Percentiles rank a stretch among this genome's conserved stretches.
Conservation (phyloP, 345 rosid genomes). For the Rhizophora apiculata region DNA sequence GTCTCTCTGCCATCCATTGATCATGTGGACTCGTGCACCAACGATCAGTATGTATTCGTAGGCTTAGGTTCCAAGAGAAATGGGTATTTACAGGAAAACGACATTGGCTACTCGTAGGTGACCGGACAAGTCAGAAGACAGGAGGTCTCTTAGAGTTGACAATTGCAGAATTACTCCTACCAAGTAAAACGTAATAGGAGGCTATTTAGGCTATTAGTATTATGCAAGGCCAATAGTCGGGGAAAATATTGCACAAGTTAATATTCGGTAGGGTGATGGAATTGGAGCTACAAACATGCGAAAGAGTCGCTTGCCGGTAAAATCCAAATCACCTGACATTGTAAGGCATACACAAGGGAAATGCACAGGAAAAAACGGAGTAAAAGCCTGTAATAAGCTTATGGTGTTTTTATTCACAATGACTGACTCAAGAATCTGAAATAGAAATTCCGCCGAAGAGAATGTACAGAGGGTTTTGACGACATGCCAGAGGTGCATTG, state of each 20-base stretch:
- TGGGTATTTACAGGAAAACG: background rate
- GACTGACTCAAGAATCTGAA: constrained; percentile 31
- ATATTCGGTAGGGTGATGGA: background rate
- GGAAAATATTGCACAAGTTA: background rate
- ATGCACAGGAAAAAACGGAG: background rate
- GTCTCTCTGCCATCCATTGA: constrained; percentile 22
- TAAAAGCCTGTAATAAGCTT: constrained; percentile 13
- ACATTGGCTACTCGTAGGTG: too few relatives aligned
- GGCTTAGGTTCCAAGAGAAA: too few relatives aligned
- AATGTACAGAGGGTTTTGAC: constrained; percentile 34
- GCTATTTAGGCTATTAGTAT: background rate
- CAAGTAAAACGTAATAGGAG: background rate
- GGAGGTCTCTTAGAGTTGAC: too few relatives aligned
- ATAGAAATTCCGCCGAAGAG: constrained; percentile 22
- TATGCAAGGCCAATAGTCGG: background rate
- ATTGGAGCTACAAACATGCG: constrained; percentile 2
- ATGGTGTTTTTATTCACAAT: constrained; percentile 37
- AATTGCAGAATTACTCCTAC: background rate
- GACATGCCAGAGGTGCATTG: constrained; percentile 10
- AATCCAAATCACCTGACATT: constrained; percentile 6
- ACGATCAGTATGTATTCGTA: too few relatives aligned
- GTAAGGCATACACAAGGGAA: background rate
- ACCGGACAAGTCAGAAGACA: too few relatives aligned
- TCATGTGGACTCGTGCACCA: background rate
- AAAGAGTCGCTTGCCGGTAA: background rate